Evolutionary conservation across 805 yeast species (phyloP).

Genomic region (Saccharomycopsis olivae): DNA sequence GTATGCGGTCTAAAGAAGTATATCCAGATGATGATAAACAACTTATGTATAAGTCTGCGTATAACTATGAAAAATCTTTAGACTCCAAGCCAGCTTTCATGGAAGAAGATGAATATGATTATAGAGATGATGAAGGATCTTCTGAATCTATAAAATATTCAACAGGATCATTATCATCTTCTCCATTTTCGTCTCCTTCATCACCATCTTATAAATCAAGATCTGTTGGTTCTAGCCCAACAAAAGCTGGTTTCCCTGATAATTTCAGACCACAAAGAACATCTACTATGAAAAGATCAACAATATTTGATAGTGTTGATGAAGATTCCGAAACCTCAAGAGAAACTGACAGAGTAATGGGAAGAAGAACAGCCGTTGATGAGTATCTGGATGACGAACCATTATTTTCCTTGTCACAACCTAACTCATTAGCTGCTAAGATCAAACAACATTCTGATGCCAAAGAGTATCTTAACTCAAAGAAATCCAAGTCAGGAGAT

Average conservation of each 20-base stretch:
- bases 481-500: too few relatives aligned
- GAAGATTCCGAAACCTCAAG: conserved; percentile 4
- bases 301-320: conserved; percentile 17
- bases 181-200: background rate
- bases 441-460: conserved; percentile 7
- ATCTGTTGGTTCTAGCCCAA: background rate
- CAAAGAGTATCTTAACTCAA: background rate
- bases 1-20: background rate
- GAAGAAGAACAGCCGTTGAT: too few relatives aligned
- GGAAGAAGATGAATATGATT: background rate
- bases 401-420: conserved; percentile 17
- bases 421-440: conserved; percentile 14
- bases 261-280: background rate
- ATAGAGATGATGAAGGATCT: background rate
- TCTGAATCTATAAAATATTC: background rate
- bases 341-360: background rate
- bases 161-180: background rate
- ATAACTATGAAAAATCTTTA: conserved; percentile 15
- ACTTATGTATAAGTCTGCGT: conserved; percentile 15
- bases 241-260: background rate
- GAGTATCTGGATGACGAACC: conserved; percentile 2
- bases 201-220: background rate
- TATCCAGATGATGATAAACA: conserved; percentile 4
- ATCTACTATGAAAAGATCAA: conserved; percentile 6
- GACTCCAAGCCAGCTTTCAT: background rate